Evolutionary conservation across 2,329 filamentous ascomycete genomes (phyloP), one percentile per base, ranked within the genome.

Genomic region (Sphaerostilbella broomeana): DNA sequence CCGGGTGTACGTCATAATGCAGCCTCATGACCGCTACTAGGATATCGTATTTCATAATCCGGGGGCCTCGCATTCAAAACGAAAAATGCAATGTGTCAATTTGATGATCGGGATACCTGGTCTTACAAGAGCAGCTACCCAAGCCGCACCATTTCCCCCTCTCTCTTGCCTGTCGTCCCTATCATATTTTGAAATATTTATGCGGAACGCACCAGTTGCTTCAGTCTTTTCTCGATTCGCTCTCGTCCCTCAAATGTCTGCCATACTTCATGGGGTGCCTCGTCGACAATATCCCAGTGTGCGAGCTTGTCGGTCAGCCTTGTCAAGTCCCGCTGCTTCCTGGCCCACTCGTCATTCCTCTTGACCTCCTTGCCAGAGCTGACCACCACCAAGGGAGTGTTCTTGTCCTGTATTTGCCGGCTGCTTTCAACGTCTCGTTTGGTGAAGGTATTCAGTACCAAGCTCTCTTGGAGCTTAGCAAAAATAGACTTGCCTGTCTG

Each of bases 251-350:
- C 75, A 2, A 71, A 59, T 3, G 81, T 86, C 51, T 67, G 67
- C 92, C 92, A 98, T 1, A 97, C 82, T 57, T 89, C 76, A 59
- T 94, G 86, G 5, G 88, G 85, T 3, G 89, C 88, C 46, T 81
- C 76, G 42, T 84, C 77, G 9, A 95, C 86, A 37, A 95, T 76
- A 59, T 95, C 87, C 89, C 90, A 98, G 26, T 75, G 69, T 42
- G 84, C 61, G 36, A 97, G 65, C 33, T 88, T 87, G 37, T 81
- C 72, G 1, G 90, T 95, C 49, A 97, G 68, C 43, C 74, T 77
- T 6, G 81, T 88, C 45, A 95, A 63, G 54, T 95, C 89, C 51
- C 85, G 73, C 67, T 98, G 92, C 60, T 87, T 88, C 47, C 75
- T 67, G 58, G 84, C 81, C 92, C 92, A 98, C 40, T 77, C 72